These are phyloP conservation scores for Oryza brachyantha DNA, from an alignment of 176 grass and related monocot genomes.

Conservation along the genomic window DNA sequence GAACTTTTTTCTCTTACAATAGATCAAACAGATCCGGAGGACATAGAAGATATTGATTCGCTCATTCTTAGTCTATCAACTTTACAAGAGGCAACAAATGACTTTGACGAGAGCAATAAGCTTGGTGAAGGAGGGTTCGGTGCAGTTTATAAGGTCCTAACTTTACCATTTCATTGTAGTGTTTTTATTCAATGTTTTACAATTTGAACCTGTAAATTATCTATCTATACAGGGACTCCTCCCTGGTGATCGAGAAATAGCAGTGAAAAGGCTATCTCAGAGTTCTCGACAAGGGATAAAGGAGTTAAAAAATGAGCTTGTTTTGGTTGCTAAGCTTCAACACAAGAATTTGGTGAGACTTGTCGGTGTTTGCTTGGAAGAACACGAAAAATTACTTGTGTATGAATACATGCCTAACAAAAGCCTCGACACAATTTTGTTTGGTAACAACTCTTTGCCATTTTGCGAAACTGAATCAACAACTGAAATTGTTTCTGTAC, in stretches of 20 bases:
- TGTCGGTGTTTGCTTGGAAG: conserved; percentile 72
- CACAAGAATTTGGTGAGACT: conserved; percentile 84
- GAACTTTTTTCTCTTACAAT: not conserved
- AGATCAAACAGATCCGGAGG: conserved; percentile 24
- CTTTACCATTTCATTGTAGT: not conserved
- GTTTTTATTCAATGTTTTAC: not conserved
- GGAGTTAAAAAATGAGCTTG: conserved; percentile 61
- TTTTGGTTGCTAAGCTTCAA: conserved; percentile 75
- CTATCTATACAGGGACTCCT: conserved; percentile 49
- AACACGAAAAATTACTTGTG: conserved; percentile 68
- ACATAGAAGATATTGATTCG: conserved; percentile 30
- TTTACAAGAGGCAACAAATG: conserved; percentile 30
- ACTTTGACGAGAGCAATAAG: conserved; percentile 56
- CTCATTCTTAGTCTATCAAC: conserved; percentile 46
- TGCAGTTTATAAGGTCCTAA: conserved; percentile 43
- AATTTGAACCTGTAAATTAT: not conserved
- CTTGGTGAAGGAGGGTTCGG: conserved; percentile 69
- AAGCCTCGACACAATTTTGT: conserved; percentile 82
- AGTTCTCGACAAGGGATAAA: conserved; percentile 64
- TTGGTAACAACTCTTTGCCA: conserved; percentile 38
- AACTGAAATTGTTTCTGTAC: not conserved
- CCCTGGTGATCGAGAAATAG: conserved; percentile 44
- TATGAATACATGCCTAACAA: conserved; percentile 68
- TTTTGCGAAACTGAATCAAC: not conserved
- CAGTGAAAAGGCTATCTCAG: conserved; percentile 57